phyloP scores from a whole-genome alignment of 148 eudicot genomes.

The Camellia japonica region DNA sequence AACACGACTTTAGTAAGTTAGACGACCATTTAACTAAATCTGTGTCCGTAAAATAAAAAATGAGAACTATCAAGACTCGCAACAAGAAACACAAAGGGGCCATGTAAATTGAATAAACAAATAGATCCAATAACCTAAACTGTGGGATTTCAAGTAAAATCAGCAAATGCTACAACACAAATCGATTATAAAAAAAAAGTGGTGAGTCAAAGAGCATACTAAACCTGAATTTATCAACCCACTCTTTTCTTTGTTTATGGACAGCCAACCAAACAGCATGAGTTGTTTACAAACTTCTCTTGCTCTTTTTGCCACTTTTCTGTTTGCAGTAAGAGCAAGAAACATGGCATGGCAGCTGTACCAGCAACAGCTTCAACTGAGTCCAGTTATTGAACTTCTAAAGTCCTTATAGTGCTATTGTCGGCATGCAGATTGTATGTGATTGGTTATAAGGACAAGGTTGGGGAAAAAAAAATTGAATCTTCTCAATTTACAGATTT shows the following conservation, averaged over 20 bases:
- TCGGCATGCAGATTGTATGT: too few relatives aligned
- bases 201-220: neutral
- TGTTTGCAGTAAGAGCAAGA: slow-evolving; percentile 8
- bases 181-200: neutral
- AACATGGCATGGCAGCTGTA: neutral
- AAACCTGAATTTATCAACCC: neutral
- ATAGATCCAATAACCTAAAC: slow-evolving; percentile 11
- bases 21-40: neutral
- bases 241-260: neutral
- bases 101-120: neutral
- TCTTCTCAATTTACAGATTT: slow-evolving; percentile 19
- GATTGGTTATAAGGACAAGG: slow-evolving; percentile 7
- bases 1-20: neutral
- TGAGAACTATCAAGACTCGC: too few relatives aligned
- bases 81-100: neutral
- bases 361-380: neutral
- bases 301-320: neutral
- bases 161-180: neutral
- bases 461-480: neutral
- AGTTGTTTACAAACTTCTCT: slow-evolving; percentile 11
- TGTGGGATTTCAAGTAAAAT: neutral
- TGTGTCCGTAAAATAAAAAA: too few relatives aligned
- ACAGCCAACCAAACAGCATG: neutral
- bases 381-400: neutral
- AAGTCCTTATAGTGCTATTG: too few relatives aligned